phyloP scores from a whole-genome alignment of 352 stramenopile genomes.

The Globisporangium acanthophoron region DNA sequence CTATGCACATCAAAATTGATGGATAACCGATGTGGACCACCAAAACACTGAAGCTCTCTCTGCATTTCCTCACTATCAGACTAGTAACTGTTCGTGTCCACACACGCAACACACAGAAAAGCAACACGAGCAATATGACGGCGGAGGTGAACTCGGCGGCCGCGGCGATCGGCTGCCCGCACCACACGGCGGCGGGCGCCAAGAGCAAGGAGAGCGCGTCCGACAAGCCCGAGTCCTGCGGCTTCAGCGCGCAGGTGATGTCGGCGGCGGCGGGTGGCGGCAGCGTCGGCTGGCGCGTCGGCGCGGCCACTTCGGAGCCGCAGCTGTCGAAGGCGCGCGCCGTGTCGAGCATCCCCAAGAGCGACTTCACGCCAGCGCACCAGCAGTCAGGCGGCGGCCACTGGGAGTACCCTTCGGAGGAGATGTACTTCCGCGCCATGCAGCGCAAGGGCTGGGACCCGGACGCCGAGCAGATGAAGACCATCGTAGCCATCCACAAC shows the following conservation, averaged over 20 bases:
- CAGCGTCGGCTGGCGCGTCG: conserved; percentile 27
- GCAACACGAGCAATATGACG: conserved; percentile 39
- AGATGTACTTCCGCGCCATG: conserved; percentile 98
- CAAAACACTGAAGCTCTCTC: no score
- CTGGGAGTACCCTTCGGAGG: conserved; percentile 97
- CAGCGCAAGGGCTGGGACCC: conserved; percentile 94
- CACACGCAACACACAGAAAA: background rate
- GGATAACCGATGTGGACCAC: no score
- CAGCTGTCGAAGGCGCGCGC: conserved; percentile 83
- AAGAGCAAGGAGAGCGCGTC: conserved; percentile 1
- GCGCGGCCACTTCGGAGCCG: conserved; percentile 14
- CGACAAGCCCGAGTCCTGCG: conserved; percentile 17
- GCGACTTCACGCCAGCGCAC: conserved; percentile 68
- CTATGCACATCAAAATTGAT: no score
- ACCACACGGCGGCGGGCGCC: conserved; percentile 18
- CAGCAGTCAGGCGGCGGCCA: conserved; percentile 45
- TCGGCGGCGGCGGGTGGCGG: conserved; percentile 34
- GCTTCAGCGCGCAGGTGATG: conserved; percentile 64
- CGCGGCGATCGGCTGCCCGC: conserved; percentile 40
- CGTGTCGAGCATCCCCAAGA: conserved; percentile 94
- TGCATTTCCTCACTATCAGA: conserved; percentile 3
- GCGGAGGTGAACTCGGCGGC: conserved; percentile 63
- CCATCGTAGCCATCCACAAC: conserved; percentile 97
- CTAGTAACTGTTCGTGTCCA: background rate
- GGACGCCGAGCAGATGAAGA: conserved; percentile 90